Conservation (phyloP, 257 asterid genomes). For the Rauvolfia tetraphylla region DNA sequence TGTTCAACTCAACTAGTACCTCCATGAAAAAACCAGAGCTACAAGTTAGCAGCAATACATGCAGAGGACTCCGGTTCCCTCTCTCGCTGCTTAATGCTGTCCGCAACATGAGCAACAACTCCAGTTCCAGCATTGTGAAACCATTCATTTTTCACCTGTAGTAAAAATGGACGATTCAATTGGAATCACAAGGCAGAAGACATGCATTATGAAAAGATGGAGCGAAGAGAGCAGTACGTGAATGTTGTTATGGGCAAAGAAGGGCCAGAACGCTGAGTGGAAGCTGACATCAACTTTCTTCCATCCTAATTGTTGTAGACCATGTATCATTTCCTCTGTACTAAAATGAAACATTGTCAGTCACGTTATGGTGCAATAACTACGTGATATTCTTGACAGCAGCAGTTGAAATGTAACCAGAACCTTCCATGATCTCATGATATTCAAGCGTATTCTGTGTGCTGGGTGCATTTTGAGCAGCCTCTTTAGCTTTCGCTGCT, state of each 20-base stretch:
- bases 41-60: constrained; percentile 58
- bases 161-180: constrained; percentile 10
- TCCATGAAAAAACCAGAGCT: constrained; percentile 15
- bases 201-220: not conserved
- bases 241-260: constrained; percentile 82
- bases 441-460: constrained; percentile 50
- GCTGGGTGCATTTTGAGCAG: constrained; percentile 70
- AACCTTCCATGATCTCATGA: constrained; percentile 91
- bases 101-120: constrained; percentile 81
- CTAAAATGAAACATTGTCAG: constrained; percentile 10
- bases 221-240: constrained; percentile 46
- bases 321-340: constrained; percentile 79
- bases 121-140: constrained; percentile 80
- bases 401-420: not conserved
- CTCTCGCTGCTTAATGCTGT: constrained; percentile 69
- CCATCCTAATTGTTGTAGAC: constrained; percentile 85
- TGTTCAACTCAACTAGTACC: no score
- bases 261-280: constrained; percentile 77
- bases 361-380: not conserved
- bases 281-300: constrained; percentile 82
- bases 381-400: not conserved
- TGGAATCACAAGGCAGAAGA: not conserved
- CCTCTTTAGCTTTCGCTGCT: constrained; percentile 87
- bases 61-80: constrained; percentile 42
- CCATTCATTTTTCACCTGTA: constrained; percentile 84